Percentiles rank a stretch among this genome's conserved stretches.
These are phyloP conservation scores for Pseudonitzschia pungens DNA, from an alignment of 108 stramenopile species.

Conservation along the genomic window DNA sequence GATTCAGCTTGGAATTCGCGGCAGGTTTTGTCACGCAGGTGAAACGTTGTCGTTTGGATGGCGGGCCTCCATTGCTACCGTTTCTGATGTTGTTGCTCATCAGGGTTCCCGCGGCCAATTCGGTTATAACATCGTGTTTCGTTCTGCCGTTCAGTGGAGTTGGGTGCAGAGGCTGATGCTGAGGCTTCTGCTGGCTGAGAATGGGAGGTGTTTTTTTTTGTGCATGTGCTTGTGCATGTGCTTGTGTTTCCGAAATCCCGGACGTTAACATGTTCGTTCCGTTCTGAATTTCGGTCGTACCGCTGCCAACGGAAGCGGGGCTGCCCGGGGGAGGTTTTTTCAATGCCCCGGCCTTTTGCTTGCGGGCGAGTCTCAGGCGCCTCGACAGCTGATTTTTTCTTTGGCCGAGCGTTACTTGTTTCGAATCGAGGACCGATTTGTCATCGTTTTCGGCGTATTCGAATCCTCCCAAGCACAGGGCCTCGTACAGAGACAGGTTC, in stretches of 20 bases:
- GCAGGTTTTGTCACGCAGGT: conserved; percentile 2
- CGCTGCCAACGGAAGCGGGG: background rate
- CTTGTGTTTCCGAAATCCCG: too few species aligned
- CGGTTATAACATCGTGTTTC: background rate
- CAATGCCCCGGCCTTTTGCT: conserved; percentile 21
- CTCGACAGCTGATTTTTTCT: conserved; percentile 81
- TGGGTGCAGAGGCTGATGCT: too few species aligned
- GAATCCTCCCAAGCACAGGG: conserved; percentile 74
- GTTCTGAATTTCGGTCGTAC: background rate
- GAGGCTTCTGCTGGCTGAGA: too few species aligned
- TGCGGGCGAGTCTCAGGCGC: conserved; percentile 61
- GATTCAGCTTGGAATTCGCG: conserved; percentile 8
- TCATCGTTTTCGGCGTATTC: conserved; percentile 58
- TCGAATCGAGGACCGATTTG: conserved; percentile 48
- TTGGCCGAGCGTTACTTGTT: conserved; percentile 74
- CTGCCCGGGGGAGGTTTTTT: background rate
- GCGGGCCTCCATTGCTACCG: background rate
- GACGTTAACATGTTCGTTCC: background rate
- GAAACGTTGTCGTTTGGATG: conserved; percentile 24
- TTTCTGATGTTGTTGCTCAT: background rate
- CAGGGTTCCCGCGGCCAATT: background rate
- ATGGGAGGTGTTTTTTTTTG: too few species aligned
- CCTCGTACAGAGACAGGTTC: conserved; percentile 55
- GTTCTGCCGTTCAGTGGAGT: background rate
- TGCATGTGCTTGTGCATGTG: too few species aligned